phyloP scores from a whole-genome alignment of 2,329 filamentous ascomycete species.

The Fusarium papillatum region DNA sequence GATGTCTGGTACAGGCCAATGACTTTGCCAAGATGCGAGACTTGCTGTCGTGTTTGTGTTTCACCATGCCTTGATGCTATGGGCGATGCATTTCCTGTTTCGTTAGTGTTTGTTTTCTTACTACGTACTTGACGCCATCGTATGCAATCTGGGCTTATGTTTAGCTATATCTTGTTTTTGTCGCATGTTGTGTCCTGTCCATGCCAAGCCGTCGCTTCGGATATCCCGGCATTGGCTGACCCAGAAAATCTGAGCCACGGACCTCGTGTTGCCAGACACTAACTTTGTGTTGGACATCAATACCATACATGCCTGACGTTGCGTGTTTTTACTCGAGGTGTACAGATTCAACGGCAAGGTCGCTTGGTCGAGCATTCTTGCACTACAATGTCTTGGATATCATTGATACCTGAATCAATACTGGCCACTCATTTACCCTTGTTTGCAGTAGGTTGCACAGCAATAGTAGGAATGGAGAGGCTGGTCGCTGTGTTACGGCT shows the following conservation, averaged over 20 bases:
- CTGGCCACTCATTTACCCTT: not conserved
- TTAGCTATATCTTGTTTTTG: not conserved
- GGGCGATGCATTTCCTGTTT: not conserved
- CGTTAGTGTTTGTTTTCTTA: not conserved
- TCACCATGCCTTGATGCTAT: not conserved
- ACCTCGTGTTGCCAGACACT: not conserved
- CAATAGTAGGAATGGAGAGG: not conserved
- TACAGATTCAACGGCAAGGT: not conserved
- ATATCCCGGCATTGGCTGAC: not conserved
- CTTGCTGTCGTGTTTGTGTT: not conserved
- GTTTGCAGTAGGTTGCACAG: not conserved
- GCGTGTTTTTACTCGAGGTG: not conserved
- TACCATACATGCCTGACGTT: not conserved
- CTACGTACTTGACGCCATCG: not conserved
- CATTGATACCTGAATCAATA: not conserved
- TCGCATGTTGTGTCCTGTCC: not conserved
- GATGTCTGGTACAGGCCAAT: not conserved
- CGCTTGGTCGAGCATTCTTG: not conserved
- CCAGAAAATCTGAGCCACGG: not conserved
- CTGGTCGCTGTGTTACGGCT: not conserved
- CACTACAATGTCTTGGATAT: not conserved
- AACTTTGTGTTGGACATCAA: not conserved
- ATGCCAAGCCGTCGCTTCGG: not conserved
- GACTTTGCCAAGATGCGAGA: conserved; percentile 1
- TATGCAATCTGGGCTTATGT: not conserved